Base-by-base conservation (phyloP, 169 alveolate species). In the Cyclospora cayetanensis region DNA sequence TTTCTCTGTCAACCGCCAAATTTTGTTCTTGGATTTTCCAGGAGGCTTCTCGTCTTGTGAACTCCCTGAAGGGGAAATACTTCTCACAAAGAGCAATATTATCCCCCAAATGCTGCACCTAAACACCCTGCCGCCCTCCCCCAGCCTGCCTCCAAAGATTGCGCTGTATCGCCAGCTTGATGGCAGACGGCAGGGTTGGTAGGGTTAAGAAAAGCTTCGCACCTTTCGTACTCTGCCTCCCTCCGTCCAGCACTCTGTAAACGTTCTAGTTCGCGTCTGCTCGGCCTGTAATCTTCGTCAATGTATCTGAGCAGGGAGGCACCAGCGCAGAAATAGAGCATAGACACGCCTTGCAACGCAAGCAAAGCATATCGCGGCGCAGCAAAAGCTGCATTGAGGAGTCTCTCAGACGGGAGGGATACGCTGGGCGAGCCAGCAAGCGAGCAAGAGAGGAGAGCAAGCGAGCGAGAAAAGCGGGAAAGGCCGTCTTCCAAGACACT, bases 151-250 rank as follows among this genome's bases (percentile, higher is more conserved):
- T 79, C 89, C 29, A n/a, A n/a, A n/a, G n/a, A n/a, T n/a, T n/a
- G n/a, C n/a, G n/a, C n/a, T n/a, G n/a, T n/a, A n/a, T n/a, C n/a
- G n/a, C n/a, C n/a, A n/a, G n/a, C n/a, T n/a, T n/a, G n/a, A n/a
- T n/a, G n/a, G n/a, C n/a, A n/a, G n/a, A n/a, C n/a, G n/a, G n/a
- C n/a, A n/a, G n/a, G n/a, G n/a, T n/a, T n/a, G n/a, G n/a, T n/a
- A n/a, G n/a, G n/a, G n/a, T n/a, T n/a, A n/a, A n/a, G n/a, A n/a
- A n/a, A n/a, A n/a, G n/a, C n/a, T n/a, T 15, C 60, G 7, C 60
- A 50, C 89, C 68, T 79, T 3, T 79, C 89, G 27, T 39, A 79
- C 50, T 79, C 89, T 43, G 89, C 37, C 46, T 79, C 89, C 29
- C 89, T 29, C 34, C 89, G 18, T 50, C 31, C 89, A n/a, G 43